Evolutionary conservation across 1,139 yeast genomes (phyloP).

Genomic region (Candida mesenterica): DNA sequence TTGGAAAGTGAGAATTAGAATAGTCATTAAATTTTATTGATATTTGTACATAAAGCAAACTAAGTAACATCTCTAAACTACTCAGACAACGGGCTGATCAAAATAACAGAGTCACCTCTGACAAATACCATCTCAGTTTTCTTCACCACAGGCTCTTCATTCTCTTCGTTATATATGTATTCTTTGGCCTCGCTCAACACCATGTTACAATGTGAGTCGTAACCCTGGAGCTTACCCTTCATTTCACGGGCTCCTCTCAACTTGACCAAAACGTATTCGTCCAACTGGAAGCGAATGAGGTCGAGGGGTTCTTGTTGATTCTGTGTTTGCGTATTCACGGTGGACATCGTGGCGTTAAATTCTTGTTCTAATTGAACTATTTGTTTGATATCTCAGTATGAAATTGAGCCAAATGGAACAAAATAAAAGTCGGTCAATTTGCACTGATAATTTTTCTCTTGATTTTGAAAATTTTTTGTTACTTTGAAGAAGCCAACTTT

Average conservation of each 20-base stretch:
- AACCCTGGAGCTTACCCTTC: conserved; percentile 88
- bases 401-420: neutral
- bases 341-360: conserved; percentile 38
- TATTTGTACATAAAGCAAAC: too few relatives aligned
- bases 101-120: conserved; percentile 92
- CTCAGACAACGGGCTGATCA: conserved; percentile 49
- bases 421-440: neutral
- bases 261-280: conserved; percentile 84
- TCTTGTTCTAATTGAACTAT: conserved; percentile 1
- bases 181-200: conserved; percentile 93
- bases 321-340: conserved; percentile 29
- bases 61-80: too few relatives aligned
- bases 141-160: conserved; percentile 50
- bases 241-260: conserved; percentile 95
- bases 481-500: too few relatives aligned
- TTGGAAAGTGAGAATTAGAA: too few relatives aligned
- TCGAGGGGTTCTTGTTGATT: conserved; percentile 71
- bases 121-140: conserved; percentile 88
- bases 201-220: conserved; percentile 94
- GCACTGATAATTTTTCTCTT: neutral
- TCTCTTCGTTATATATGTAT: conserved; percentile 59
- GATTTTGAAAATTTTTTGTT: neutral
- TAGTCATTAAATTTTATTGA: too few relatives aligned
- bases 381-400: too few relatives aligned
- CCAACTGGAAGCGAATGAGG: conserved; percentile 79